A percentile compares a stretch with the other conserved stretches of the same genome.
Evolutionary conservation across 164 flowering plant genomes (phyloP).

Genomic region (Tetrastigma voinierianum): DNA sequence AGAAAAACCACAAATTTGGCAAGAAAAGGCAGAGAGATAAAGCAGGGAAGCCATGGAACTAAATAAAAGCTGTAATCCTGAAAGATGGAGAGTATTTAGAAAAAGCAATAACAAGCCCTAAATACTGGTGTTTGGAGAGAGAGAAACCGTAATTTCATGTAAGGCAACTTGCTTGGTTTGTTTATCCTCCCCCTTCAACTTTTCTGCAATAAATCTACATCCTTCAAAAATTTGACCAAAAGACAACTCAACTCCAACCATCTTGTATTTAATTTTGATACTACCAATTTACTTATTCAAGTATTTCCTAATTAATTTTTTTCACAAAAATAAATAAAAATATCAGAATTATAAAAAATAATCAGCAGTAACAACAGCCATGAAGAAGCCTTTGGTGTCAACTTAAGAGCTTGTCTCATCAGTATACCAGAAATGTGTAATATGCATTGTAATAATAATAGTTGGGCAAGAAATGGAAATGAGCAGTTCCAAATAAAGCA

Average conservation of each 20-base stretch:
- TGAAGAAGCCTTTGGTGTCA: neutral
- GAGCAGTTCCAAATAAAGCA: no score
- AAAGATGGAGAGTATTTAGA: slow-evolving; percentile 21
- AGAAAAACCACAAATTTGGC: neutral
- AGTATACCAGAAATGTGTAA: slow-evolving; percentile 2
- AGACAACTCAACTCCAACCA: slow-evolving; percentile 15
- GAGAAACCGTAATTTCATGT: slow-evolving; percentile 64
- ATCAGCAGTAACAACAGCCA: no score
- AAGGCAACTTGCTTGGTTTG: slow-evolving; percentile 51
- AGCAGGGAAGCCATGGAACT: slow-evolving; percentile 27
- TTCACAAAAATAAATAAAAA: no score
- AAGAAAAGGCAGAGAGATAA: slow-evolving; percentile 11
- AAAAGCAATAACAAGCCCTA: slow-evolving; percentile 34
- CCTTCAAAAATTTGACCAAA: slow-evolving; percentile 30
- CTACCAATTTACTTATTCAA: no score
- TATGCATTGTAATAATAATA: slow-evolving; percentile 1
- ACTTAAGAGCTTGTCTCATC: neutral
- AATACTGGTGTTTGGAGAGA: slow-evolving; percentile 44
- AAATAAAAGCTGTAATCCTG: slow-evolving; percentile 4
- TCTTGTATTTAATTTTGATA: neutral
- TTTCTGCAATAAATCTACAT: slow-evolving; percentile 10
- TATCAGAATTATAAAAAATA: neutral
- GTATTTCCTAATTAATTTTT: neutral
- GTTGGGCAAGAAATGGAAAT: no score
- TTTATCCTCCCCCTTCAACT: slow-evolving; percentile 19